Conservation (phyloP, 2,329 filamentous ascomycete genomes). For the Trichophaea hybrida region DNA sequence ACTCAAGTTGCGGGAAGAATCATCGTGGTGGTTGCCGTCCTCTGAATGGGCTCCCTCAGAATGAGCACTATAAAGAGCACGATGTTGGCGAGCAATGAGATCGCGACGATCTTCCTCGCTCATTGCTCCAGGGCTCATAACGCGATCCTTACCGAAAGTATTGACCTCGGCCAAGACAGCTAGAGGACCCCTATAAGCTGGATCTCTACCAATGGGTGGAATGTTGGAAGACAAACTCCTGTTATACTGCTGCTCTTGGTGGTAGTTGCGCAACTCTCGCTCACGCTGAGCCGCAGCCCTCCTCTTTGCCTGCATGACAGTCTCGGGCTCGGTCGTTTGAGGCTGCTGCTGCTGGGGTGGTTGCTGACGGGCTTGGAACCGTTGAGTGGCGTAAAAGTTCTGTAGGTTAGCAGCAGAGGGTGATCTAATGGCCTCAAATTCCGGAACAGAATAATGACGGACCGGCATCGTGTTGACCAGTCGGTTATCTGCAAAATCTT, state of each 20-base stretch:
- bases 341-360: neutral
- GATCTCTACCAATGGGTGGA: slow-evolving; percentile 31
- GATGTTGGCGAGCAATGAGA: slow-evolving; percentile 88
- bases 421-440: slow-evolving; percentile 45
- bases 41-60: slow-evolving; percentile 30
- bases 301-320: slow-evolving; percentile 98
- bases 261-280: slow-evolving; percentile 97
- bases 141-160: slow-evolving; percentile 53
- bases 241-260: slow-evolving; percentile 99
- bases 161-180: slow-evolving; percentile 50
- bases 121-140: slow-evolving; percentile 71
- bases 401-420: slow-evolving; percentile 68
- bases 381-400: slow-evolving; percentile 86
- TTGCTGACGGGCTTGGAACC: slow-evolving; percentile 64
- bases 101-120: slow-evolving; percentile 94
- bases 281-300: slow-evolving; percentile 98
- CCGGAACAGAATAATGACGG: slow-evolving; percentile 71
- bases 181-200: slow-evolving; percentile 24
- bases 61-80: slow-evolving; percentile 66
- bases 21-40: slow-evolving; percentile 20
- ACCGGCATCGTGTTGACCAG: slow-evolving; percentile 47
- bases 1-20: slow-evolving; percentile 13
- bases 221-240: slow-evolving; percentile 67
- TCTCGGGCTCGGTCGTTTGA: slow-evolving; percentile 64
- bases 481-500: slow-evolving; percentile 48